phyloP scores from a whole-genome alignment of 495 filamentous ascomycete species.

The Penicillium daleae region DNA sequence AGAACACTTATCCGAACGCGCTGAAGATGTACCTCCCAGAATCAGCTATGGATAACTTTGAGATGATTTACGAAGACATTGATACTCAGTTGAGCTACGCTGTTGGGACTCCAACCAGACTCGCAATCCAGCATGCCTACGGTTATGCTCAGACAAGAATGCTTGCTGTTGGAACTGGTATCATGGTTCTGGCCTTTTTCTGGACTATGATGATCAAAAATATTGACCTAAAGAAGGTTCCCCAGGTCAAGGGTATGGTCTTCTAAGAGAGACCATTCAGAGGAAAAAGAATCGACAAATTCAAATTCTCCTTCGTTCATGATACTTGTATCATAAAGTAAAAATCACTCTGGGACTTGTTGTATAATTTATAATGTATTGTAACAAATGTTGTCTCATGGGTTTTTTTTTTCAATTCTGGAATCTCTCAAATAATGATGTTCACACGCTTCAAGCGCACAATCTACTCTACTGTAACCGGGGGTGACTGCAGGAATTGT shows the following conservation, averaged over 20 bases:
- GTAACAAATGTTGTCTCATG: neutral
- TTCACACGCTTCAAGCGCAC: neutral
- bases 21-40: slow-evolving; percentile 60
- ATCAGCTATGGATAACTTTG: slow-evolving; percentile 35
- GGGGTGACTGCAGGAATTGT: neutral
- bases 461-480: neutral
- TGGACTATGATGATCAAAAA: slow-evolving; percentile 56
- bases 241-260: slow-evolving; percentile 39
- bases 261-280: slow-evolving; percentile 21
- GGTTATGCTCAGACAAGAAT: slow-evolving; percentile 58
- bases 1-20: slow-evolving; percentile 55
- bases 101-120: slow-evolving; percentile 50
- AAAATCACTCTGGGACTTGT: neutral
- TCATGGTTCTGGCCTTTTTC: slow-evolving; percentile 53
- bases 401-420: neutral
- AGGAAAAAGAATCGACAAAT: slow-evolving; percentile 22
- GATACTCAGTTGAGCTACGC: slow-evolving; percentile 56
- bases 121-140: slow-evolving; percentile 61
- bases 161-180: slow-evolving; percentile 52
- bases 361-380: neutral
- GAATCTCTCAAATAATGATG: neutral
- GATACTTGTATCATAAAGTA: neutral
- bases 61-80: slow-evolving; percentile 57
- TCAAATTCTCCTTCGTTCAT: neutral
- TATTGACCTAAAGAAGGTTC: slow-evolving; percentile 58